Evolutionary conservation across 164 flowering plant species (phyloP), one percentile per base, ranked within the genome.

Genomic region (Nelumbo lutea): DNA sequence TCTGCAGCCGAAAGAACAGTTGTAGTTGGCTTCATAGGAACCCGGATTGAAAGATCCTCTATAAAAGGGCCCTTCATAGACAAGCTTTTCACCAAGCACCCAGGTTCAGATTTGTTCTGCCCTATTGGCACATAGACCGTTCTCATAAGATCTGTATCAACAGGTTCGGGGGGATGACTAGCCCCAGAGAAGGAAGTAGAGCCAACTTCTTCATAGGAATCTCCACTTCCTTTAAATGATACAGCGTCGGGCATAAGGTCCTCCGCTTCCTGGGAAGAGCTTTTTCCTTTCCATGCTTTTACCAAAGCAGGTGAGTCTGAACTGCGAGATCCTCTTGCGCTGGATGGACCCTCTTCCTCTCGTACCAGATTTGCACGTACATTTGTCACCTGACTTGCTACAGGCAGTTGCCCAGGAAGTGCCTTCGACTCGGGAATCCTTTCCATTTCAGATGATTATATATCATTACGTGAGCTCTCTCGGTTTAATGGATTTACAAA

Each of bases 121-220:
- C 83, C 81, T 57, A 87, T 81, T 9, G 94, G 83, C 38, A 86
- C 87, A 73, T 82, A 87, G 9, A 90, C 88, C 0, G 90, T 79
- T 64, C 77, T 84, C 85, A 89, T 86, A 60, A 78, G 73, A 82
- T 90, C 88, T 9, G 74, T 83, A 64, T 90, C 97, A 61, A 85
- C 79, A n/a, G 97, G 97, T 61, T 90, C 97, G 5, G 87, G 91
- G 27, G 97, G 97, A 71, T 90, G 97, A 79, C 94, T 87, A 40
- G 78, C 97, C 62, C 97, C 97, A 65, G 85, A 75, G 61, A 90
- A 90, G 44, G 88, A 86, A 69, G 77, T 76, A 59, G 85, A 78
- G 9, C 84, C 81, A 64, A 78, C 81, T 59, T 90, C 97, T 51
- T 87, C 94, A 62, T 78, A 75, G 11, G 82, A 83, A 74, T 83